Percentiles rank a stretch among this genome's conserved stretches.
Conservation (phyloP, 352 stramenopile species). For the Phytophthora vignae region DNA sequence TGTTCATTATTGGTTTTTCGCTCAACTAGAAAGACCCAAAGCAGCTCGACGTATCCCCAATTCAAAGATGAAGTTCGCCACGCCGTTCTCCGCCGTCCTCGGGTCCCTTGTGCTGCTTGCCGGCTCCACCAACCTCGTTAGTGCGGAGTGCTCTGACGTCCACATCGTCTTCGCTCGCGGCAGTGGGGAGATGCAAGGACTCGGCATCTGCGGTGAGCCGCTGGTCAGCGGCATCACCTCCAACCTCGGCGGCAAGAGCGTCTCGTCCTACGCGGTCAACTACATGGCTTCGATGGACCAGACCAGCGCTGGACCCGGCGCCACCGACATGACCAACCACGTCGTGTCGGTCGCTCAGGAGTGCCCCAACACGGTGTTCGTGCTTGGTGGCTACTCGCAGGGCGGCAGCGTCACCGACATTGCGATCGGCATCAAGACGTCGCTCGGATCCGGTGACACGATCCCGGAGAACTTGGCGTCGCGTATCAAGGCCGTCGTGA, state of each 20-base stretch:
- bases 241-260: no score
- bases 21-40: neutral
- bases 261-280: conserved; percentile 8
- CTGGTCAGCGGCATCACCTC: conserved; percentile 15
- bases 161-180: conserved; percentile 41
- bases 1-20: conserved; percentile 1
- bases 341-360: conserved; percentile 31
- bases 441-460: conserved; percentile 25
- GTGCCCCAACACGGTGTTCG: conserved; percentile 43
- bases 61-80: conserved; percentile 11
- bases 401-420: conserved; percentile 46
- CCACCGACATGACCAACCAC: conserved; percentile 48
- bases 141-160: conserved; percentile 35
- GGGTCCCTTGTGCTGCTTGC: neutral
- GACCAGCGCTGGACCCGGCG: conserved; percentile 35
- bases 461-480: conserved; percentile 32
- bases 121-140: neutral
- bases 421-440: conserved; percentile 39
- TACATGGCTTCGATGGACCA: conserved; percentile 38
- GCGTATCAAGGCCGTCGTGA: conserved; percentile 39
- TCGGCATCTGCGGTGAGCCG: conserved; percentile 41
- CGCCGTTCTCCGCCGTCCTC: neutral
- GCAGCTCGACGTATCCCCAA: neutral
- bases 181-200: conserved; percentile 35
- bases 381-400: conserved; percentile 45